Conservation (phyloP, 73 alveolate genomes). For the Paramecium biaurelia region DNA sequence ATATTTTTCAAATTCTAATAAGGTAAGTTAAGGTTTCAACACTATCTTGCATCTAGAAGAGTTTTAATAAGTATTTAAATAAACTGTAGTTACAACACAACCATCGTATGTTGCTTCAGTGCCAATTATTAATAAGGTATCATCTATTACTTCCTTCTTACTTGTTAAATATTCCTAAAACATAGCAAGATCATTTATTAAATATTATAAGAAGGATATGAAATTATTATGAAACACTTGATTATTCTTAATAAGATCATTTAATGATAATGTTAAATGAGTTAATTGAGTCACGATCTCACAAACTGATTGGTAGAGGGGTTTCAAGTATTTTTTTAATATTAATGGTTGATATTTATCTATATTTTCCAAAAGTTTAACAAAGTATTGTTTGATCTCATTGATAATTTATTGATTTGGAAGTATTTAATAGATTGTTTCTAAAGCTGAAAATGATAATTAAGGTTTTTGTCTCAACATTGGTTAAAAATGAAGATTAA, state of each 20-base stretch:
- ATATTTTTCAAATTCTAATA: neutral
- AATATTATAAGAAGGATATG: neutral
- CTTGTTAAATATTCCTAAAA: neutral
- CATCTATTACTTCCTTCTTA: neutral
- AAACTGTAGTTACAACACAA: neutral
- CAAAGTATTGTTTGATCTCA: neutral
- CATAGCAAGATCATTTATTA: neutral
- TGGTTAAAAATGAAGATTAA: neutral
- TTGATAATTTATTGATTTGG: neutral
- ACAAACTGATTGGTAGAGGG: neutral
- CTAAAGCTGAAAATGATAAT: neutral
- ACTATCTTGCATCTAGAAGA: neutral
- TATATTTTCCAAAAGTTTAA: neutral
- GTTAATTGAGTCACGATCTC: neutral
- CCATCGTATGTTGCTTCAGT: constrained; percentile 25
- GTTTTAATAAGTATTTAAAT: neutral
- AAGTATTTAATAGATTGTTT: neutral
- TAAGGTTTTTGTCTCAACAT: neutral
- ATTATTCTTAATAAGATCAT: neutral
- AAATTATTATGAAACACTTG: neutral
- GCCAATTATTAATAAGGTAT: neutral
- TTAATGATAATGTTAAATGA: neutral
- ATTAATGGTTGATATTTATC: neutral
- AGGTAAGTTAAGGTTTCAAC: neutral
- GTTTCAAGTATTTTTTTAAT: neutral